Evolutionary conservation across 371 early-diverging fungal genomes (phyloP).

Genomic region (Mucor circinelloides): DNA sequence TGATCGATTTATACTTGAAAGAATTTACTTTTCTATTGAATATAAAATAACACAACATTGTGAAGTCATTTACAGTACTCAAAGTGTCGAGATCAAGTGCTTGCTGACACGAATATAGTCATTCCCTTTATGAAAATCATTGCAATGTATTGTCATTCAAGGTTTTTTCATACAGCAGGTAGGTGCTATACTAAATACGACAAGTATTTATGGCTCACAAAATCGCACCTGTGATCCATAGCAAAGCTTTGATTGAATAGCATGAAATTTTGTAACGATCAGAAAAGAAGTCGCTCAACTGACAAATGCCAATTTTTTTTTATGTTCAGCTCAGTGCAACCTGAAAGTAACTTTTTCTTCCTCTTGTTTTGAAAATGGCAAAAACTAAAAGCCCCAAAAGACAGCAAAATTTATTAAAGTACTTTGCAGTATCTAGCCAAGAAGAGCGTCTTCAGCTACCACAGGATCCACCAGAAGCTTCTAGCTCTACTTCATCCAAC

Average conservation of each 20-base stretch:
- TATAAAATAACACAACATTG: no score
- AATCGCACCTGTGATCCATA: background rate
- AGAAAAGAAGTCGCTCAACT: background rate
- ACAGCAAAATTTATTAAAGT: background rate
- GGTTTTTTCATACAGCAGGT: no score
- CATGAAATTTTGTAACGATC: background rate
- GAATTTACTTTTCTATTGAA: no score
- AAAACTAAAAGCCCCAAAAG: background rate
- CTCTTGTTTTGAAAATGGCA: background rate
- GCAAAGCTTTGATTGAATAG: background rate
- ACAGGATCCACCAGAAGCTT: background rate
- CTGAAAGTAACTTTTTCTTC: background rate
- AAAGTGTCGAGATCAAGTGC: background rate
- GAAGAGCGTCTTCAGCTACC: background rate
- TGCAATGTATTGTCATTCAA: background rate
- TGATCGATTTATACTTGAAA: no score
- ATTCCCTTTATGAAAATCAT: background rate
- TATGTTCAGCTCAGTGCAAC: background rate
- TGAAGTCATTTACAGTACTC: no score
- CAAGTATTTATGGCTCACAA: background rate
- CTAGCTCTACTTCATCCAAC: background rate
- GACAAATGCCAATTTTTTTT: background rate
- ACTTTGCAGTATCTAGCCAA: background rate
- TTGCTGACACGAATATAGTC: background rate
- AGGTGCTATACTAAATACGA: background rate